Base-by-base conservation (phyloP, 164 flowering plant genomes). In the Berberis thunbergii region DNA sequence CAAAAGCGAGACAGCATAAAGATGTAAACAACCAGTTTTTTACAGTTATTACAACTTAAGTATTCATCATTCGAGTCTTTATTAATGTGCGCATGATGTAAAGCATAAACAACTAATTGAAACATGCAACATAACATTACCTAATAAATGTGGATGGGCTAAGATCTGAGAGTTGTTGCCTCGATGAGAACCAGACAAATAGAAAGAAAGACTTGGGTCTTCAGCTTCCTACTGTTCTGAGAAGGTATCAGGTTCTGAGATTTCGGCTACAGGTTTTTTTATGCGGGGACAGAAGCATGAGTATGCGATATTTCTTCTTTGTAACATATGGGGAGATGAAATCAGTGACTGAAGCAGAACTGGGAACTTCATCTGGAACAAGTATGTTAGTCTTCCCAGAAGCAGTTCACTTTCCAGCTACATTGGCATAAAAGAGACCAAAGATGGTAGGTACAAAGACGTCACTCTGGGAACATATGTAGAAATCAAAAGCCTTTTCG, bases 361-460 rank as follows among this genome's bases (percentile, higher is more conserved):
- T 70, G 2, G 82, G 39, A 53, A 85, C 76, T 12, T 72, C 53
- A 2, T 83, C 78, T 46, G 98, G 96, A 69, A 88, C 88, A 45
- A 93, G 81, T 59, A 86, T 81, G 60, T 84, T 83, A 43, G 79
- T 81, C 67, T 65, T 88, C 0, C 96, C 87, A 7, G 81, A 73
- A 60, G 85, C 85, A 41, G 88, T 90, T 73, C 98, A 82, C 65
- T 77, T 83, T 10, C 97, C 97, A 3, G 83, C 97, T 7, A 90
- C 94, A 74, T 83, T 87, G 7, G 88, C 84, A 50, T 93, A 84
- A 62, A 89, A 87, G 59, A 95, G 75, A 43, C 97, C 97, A 1
- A 97, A 86, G 48, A 95, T 88, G 66, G 96, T 94, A 26, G 97
- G 99, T 38, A 95, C 91, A 63, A 84, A 95, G 3, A 89, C 88